A percentile compares a stretch with the other conserved stretches of the same genome.
These are phyloP conservation scores for Punctularia strigosozonata DNA, from an alignment of 768 basidiomycete genomes.

Conservation along the genomic window DNA sequence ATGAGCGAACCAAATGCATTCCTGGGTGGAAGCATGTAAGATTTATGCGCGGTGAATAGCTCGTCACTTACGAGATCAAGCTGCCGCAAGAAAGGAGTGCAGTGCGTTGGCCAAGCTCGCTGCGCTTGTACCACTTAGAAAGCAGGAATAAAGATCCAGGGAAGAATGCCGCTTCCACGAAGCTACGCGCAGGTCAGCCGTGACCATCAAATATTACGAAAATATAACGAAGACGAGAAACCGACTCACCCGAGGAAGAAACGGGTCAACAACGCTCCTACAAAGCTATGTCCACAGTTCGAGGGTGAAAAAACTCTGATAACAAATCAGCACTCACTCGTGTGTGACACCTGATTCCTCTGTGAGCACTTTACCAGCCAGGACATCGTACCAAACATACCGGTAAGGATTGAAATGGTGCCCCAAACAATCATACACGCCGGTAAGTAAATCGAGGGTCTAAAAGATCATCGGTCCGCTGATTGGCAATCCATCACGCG, in stretches of 20 bases:
- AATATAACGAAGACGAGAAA: conserved; percentile 47
- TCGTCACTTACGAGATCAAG: no score
- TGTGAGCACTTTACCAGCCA: neutral
- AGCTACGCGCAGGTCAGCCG: no score
- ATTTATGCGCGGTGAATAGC: no score
- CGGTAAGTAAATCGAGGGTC: conserved; percentile 59
- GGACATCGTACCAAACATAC: conserved; percentile 9
- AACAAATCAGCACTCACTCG: conserved; percentile 1
- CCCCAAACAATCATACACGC: conserved; percentile 67
- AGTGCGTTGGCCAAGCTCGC: conserved; percentile 58
- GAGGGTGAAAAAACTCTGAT: conserved; percentile 10
- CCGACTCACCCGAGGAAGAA: conserved; percentile 76
- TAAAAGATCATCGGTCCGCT: no score
- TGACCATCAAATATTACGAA: neutral
- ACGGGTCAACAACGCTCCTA: conserved; percentile 51
- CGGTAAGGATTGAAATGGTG: conserved; percentile 29
- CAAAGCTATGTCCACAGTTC: conserved; percentile 36
- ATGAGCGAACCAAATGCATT: conserved; percentile 78
- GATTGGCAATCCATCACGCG: no score
- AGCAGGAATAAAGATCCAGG: conserved; percentile 55
- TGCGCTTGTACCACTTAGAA: conserved; percentile 63
- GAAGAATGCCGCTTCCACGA: conserved; percentile 48
- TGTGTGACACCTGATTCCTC: neutral
- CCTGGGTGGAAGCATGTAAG: no score
- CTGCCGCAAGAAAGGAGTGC: conserved; percentile 62